Conservation (phyloP, 2,329 filamentous ascomycete species). For the Trichoderma citrinoviride region DNA sequence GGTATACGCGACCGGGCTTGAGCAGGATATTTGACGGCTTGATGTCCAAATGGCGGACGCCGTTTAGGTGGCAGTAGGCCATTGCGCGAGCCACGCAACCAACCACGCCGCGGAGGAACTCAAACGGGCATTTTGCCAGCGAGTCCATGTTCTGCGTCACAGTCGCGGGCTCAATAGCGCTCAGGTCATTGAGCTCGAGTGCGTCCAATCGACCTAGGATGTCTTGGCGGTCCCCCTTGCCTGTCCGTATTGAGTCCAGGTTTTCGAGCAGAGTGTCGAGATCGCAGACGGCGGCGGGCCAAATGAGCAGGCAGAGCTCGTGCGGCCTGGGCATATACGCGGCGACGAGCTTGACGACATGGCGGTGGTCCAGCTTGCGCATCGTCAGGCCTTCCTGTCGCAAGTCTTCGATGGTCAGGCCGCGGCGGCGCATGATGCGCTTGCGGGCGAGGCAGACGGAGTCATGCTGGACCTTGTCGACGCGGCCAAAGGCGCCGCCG, state of each 20-base stretch:
- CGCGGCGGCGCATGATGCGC: conserved; percentile 39
- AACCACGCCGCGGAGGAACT: conserved; percentile 43
- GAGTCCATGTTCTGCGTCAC: conserved; percentile 27
- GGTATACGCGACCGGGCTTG: conserved; percentile 44
- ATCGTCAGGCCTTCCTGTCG: conserved; percentile 48
- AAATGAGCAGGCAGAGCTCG: conserved; percentile 46
- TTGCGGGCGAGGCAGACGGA: conserved; percentile 47
- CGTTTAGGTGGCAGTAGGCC: conserved; percentile 41
- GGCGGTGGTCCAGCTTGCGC: conserved; percentile 47
- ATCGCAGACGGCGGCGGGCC: conserved; percentile 48
- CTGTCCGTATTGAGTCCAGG: conserved; percentile 40
- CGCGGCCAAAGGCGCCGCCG: conserved; percentile 43
- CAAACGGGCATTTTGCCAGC: conserved; percentile 37
- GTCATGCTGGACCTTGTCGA: conserved; percentile 43
- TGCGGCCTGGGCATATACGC: conserved; percentile 43
- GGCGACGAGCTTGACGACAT: conserved; percentile 48
- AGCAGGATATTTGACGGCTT: conserved; percentile 50
- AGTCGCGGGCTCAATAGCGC: conserved; percentile 34
- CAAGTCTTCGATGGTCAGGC: conserved; percentile 41
- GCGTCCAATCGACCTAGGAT: conserved; percentile 39
- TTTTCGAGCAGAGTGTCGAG: conserved; percentile 44
- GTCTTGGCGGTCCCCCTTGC: conserved; percentile 41
- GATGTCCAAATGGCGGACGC: conserved; percentile 47
- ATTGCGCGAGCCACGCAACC: conserved; percentile 47
- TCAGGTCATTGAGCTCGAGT: conserved; percentile 40